Evolutionary conservation across 2,329 filamentous ascomycete species (phyloP).

Genomic region (Hypoxylon sp.): DNA sequence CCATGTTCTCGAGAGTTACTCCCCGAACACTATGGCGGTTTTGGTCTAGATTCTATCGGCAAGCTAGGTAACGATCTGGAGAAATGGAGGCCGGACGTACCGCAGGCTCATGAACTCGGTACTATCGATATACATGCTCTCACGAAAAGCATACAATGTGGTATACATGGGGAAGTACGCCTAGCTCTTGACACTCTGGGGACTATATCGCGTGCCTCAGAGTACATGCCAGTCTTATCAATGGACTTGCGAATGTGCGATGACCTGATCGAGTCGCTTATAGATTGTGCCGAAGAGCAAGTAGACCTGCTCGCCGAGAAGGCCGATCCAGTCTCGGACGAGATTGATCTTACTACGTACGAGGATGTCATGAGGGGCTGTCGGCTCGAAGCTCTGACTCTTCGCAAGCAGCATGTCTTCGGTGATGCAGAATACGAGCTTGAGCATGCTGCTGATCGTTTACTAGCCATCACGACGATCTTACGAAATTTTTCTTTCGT

Average conservation of each 20-base stretch:
- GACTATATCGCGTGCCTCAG: conserved; percentile 69
- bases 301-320: conserved; percentile 85
- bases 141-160: conserved; percentile 88
- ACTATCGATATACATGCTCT: conserved; percentile 90
- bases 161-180: conserved; percentile 88
- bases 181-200: conserved; percentile 86
- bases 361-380: conserved; percentile 88
- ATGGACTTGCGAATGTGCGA: conserved; percentile 78
- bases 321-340: conserved; percentile 85
- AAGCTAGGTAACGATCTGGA: conserved; percentile 73
- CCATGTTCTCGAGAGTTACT: conserved; percentile 60
- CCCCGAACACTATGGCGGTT: conserved; percentile 72
- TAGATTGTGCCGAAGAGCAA: conserved; percentile 92
- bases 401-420: conserved; percentile 77
- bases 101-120: conserved; percentile 79
- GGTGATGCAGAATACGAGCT: conserved; percentile 82
- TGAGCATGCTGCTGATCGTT: conserved; percentile 83
- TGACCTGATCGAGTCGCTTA: conserved; percentile 84
- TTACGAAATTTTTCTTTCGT: conserved; percentile 91
- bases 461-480: conserved; percentile 92
- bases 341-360: conserved; percentile 82
- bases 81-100: conserved; percentile 76
- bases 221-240: conserved; percentile 69
- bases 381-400: conserved; percentile 72
- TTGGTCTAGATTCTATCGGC: conserved; percentile 71